Base-by-base conservation (phyloP, 148 eudicot genomes). In the Cornus florida region DNA sequence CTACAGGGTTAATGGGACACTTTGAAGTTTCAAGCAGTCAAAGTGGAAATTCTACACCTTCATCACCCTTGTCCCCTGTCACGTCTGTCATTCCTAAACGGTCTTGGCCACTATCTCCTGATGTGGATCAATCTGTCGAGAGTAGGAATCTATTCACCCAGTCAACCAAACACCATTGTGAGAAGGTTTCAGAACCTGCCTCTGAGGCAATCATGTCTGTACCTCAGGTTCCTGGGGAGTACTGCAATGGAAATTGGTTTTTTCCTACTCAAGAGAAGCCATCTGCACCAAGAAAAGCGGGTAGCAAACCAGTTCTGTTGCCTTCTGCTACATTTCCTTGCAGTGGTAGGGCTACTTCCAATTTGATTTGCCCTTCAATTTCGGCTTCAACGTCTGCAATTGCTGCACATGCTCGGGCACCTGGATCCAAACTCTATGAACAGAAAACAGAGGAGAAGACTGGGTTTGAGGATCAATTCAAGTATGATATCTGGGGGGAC, bases 31-130 rank as follows among this genome's bases (percentile, higher is more conserved):
- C 90, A 70, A 95, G 97, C 79, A 95, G 98, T 83, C 96, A 95
- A 67, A 95, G 98, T 77, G 89, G 97, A 59, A 93, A 91, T 82
- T 95, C 98, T 67, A 89, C 98, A 13, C 97, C 97, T n/a, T 85
- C 97, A 43, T 95, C 98, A 70, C 98, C 98, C 33, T 75, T 92
- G 65, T 93, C 98, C 20, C 94, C 97, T 0, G 62, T 76, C 69
- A 76, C 86, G 31, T 79, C 86, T 71, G 62, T 78, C 24, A 84
- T 89, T 39, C 90, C 92, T 62, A 88, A 81, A 70, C 75, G 82
- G 59, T 70, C 79, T 6, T 76, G 83, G 66, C 48, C 88, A n/a
- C 73, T 77, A 10, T 79, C 92, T 80, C 81, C 73, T 53, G 79
- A 77, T 32, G 74, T 75, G 57, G 81, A 81, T 79, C 80, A 73